phyloP scores from a whole-genome alignment of 176 grass and related monocot genomes.

The maize (Zea mays) region DNA sequence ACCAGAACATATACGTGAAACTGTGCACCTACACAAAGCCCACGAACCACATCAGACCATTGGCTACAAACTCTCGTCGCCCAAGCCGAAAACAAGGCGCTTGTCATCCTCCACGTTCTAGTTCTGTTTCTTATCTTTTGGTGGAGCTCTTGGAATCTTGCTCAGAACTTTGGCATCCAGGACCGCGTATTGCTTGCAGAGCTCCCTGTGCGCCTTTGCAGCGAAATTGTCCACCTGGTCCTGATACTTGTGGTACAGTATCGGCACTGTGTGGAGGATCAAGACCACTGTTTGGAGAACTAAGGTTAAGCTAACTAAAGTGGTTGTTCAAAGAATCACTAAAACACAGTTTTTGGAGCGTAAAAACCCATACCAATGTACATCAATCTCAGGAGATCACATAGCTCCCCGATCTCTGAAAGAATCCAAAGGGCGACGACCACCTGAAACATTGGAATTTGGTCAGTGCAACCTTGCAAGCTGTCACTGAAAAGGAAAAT shows the following conservation, averaged over 20 bases:
- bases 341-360: not conserved
- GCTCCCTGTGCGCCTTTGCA: slow-evolving; percentile 54
- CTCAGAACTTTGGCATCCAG: slow-evolving; percentile 71
- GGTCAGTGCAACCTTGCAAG: not conserved
- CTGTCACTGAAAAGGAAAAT: not conserved
- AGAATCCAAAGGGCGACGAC: slow-evolving; percentile 72
- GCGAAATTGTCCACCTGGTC: slow-evolving; percentile 68
- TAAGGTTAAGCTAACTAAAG: slow-evolving; percentile 10
- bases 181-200: slow-evolving; percentile 57
- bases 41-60: not conserved
- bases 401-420: slow-evolving; percentile 61
- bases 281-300: slow-evolving; percentile 41
- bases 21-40: not conserved
- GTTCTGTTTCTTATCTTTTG: slow-evolving; percentile 60
- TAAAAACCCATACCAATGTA: slow-evolving; percentile 61
- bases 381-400: slow-evolving; percentile 67
- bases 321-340: too few species aligned
- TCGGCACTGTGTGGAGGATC: slow-evolving; percentile 68
- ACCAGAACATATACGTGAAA: not conserved
- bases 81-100: too few species aligned
- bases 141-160: slow-evolving; percentile 66
- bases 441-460: slow-evolving; percentile 50
- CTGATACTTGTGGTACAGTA: slow-evolving; percentile 79
- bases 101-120: slow-evolving; percentile 3
- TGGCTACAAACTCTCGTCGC: not conserved